A percentile compares a stretch with the other conserved stretches of the same genome.
Conservation (phyloP, 805 yeast genomes). For the Wickerhamomyces chaumierensis region DNA sequence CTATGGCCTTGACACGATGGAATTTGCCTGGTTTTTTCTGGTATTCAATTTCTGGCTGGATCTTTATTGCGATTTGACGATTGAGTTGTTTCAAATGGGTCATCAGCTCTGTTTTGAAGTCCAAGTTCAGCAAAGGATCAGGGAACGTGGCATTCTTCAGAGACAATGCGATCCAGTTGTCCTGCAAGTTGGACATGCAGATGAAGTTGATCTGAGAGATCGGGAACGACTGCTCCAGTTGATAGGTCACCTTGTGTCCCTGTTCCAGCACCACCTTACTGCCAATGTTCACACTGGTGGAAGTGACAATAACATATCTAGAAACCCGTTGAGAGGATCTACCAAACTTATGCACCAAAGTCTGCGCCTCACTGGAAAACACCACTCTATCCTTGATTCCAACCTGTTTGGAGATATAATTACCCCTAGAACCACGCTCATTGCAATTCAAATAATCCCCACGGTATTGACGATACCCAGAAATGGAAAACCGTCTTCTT, state of each 20-base stretch:
- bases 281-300: conserved; percentile 18
- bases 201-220: conserved; percentile 48
- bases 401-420: conserved; percentile 55
- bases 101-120: conserved; percentile 81
- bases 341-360: conserved; percentile 78
- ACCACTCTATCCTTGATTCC: conserved; percentile 62
- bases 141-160: conserved; percentile 34
- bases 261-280: conserved; percentile 62
- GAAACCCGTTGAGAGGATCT: conserved; percentile 75
- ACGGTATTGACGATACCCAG: conserved; percentile 81
- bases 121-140: conserved; percentile 70
- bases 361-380: conserved; percentile 77
- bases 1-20: conserved; percentile 60
- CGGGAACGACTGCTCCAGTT: conserved; percentile 53
- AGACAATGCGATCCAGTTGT: conserved; percentile 77
- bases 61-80: conserved; percentile 44
- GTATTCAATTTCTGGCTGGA: conserved; percentile 68
- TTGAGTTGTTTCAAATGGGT: conserved; percentile 60
- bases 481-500: conserved; percentile 76
- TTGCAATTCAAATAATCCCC: conserved; percentile 93
- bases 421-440: conserved; percentile 65
- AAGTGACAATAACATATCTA: conserved; percentile 63
- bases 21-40: conserved; percentile 82
- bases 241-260: conserved; percentile 47
- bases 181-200: conserved; percentile 67